Evolutionary conservation across 306 rosid genomes (phyloP).

Genomic region (Cucumis sativus): Cucumber_9930_V3 NC_026656.2:1470001-1470500

Average conservation of each 20-base stretch:
- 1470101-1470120: neutral
- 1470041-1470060: neutral
- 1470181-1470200: neutral
- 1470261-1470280: neutral
- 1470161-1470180: neutral
- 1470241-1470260: neutral
- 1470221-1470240: neutral
- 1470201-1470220: neutral
- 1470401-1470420: constrained; percentile 89
- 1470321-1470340: constrained; percentile 94
- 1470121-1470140: neutral
- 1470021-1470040: neutral
- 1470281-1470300: neutral
- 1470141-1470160: neutral
- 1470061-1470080: neutral
- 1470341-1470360: constrained; percentile 94
- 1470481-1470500: neutral
- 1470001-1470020: neutral
- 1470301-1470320: constrained; percentile 26
- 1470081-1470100: neutral
- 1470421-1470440: constrained; percentile 97
- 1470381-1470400: constrained; percentile 96
- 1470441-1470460: constrained; percentile 97
- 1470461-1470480: constrained; percentile 11
- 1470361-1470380: constrained; percentile 86